Evolutionary conservation across 345 rosid species (phyloP).

Genomic region (Syzygium oleosum): DNA sequence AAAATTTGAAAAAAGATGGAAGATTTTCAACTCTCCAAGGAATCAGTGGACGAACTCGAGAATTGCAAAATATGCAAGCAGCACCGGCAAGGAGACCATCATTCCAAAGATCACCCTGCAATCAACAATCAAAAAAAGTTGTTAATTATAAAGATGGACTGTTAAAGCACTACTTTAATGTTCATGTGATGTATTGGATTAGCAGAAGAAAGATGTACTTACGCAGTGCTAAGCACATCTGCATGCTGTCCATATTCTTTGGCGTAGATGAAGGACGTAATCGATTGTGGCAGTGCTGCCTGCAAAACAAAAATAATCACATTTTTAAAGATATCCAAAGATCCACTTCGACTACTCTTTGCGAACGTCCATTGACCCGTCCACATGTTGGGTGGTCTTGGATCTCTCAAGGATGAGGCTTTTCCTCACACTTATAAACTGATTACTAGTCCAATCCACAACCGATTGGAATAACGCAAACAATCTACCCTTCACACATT

Average conservation of each 20-base stretch:
- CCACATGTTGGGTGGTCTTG: not conserved
- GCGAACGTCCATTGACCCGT: not conserved
- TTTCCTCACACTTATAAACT: too few relatives aligned
- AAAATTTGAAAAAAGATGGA: not conserved
- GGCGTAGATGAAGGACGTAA: slow-evolving; percentile 40
- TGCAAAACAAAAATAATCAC: not conserved
- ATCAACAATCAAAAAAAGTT: not conserved
- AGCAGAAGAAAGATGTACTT: not conserved
- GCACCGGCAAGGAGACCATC: slow-evolving; percentile 20
- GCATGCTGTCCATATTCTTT: slow-evolving; percentile 40
- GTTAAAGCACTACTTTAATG: not conserved
- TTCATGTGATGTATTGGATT: not conserved
- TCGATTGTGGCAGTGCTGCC: slow-evolving; percentile 42
- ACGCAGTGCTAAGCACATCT: slow-evolving; percentile 41
- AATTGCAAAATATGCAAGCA: slow-evolving; percentile 17
- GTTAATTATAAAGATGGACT: not conserved
- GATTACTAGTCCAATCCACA: too few relatives aligned
- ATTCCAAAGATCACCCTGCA: slow-evolving; percentile 31
- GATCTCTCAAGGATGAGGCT: too few relatives aligned
- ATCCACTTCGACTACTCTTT: not conserved
- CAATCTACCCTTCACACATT: too few relatives aligned
- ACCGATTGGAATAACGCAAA: too few relatives aligned
- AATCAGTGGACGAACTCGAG: slow-evolving; percentile 3
- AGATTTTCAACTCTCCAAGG: not conserved
- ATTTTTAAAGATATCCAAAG: not conserved